A percentile compares a stretch with the other conserved stretches of the same genome.
phyloP scores from a whole-genome alignment of 2,329 filamentous ascomycete species.

The Colletotrichum tamarilloi region DNA sequence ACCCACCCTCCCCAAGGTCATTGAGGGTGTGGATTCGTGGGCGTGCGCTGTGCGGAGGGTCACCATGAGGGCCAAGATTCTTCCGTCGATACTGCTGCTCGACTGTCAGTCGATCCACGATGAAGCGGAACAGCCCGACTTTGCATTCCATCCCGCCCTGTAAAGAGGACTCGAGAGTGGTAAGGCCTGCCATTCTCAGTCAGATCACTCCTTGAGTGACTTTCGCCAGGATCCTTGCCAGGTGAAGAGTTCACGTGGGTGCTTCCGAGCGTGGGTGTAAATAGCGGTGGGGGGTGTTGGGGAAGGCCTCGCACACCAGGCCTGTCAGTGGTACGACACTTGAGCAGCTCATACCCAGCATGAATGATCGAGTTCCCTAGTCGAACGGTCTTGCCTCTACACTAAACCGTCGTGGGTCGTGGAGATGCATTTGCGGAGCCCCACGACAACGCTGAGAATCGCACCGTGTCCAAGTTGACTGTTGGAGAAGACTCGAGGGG shows the following conservation, averaged over 20 bases:
- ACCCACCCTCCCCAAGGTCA: conserved; percentile 11
- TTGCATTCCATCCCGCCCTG: conserved; percentile 1
- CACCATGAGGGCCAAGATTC: neutral
- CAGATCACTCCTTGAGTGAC: neutral
- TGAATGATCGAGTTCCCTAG: neutral
- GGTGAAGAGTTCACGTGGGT: neutral
- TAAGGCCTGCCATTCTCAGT: neutral
- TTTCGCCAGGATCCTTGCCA: neutral
- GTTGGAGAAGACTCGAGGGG: neutral
- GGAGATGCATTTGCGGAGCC: neutral
- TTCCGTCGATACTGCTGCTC: conserved; percentile 1
- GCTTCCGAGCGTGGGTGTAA: neutral
- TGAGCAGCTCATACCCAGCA: neutral
- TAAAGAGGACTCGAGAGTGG: neutral
- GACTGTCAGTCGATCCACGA: conserved; percentile 20
- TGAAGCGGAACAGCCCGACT: conserved; percentile 22
- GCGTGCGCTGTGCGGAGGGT: conserved; percentile 22
- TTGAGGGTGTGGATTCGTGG: conserved; percentile 29
- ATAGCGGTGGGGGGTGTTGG: neutral
- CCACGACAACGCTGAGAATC: neutral
- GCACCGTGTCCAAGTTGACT: neutral
- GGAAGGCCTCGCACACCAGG: neutral
- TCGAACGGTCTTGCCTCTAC: neutral
- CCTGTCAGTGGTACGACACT: conserved; percentile 7
- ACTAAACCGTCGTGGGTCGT: neutral